These are phyloP conservation scores for Kandelia obovata DNA, from an alignment of 345 rosid species.

Conservation along the genomic window DNA sequence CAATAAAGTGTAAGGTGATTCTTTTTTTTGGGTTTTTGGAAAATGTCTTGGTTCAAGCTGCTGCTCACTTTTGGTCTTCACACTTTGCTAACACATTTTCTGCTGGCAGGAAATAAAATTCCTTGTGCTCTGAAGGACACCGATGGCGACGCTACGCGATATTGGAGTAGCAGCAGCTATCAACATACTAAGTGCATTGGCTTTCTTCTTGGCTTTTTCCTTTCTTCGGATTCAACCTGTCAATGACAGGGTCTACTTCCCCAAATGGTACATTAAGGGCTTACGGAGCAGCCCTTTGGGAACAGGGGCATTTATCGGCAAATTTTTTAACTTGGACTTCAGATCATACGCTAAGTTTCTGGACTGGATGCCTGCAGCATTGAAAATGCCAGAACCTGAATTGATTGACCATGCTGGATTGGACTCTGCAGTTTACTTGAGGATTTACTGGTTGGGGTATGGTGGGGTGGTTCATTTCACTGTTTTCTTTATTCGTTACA, in stretches of 20 bases:
- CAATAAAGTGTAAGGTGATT: no score
- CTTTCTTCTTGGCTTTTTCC: constrained; percentile 75
- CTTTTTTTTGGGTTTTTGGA: no score
- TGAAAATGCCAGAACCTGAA: constrained; percentile 93
- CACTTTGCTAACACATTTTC: background rate
- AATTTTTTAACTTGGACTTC: constrained; percentile 74
- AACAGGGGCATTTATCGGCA: constrained; percentile 54
- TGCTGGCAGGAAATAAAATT: constrained; percentile 9
- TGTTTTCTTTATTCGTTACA: no score
- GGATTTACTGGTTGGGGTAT: constrained; percentile 85
- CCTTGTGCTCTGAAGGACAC: constrained; percentile 3
- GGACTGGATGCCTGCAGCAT: constrained; percentile 89
- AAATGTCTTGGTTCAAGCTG: no score
- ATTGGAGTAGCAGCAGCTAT: constrained; percentile 81
- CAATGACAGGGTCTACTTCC: constrained; percentile 87
- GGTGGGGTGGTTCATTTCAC: constrained; percentile 5
- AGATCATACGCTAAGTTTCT: constrained; percentile 64
- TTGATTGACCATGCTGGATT: constrained; percentile 83
- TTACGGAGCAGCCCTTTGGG: constrained; percentile 59
- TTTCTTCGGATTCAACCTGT: constrained; percentile 79
- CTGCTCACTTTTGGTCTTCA: no score
- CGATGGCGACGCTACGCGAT: constrained; percentile 77
- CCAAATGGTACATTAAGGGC: constrained; percentile 91
- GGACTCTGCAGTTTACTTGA: constrained; percentile 81
- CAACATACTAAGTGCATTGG: constrained; percentile 70